phyloP scores from a whole-genome alignment of 2,329 filamentous ascomycete species.

The Colletotrichum cuscutae region DNA sequence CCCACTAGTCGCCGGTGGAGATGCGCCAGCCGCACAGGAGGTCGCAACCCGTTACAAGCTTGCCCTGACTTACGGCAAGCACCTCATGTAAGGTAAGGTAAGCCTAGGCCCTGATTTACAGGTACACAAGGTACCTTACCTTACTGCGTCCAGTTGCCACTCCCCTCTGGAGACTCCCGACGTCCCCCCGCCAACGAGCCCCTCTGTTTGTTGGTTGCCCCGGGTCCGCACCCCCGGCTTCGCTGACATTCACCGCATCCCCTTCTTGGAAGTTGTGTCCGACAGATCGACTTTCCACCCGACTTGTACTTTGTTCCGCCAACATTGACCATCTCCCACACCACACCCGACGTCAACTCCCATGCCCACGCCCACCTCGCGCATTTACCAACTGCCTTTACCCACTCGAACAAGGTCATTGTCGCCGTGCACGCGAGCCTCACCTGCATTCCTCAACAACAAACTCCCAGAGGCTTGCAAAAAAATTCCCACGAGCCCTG shows the following conservation, averaged over 20 bases:
- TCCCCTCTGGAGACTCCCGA: not conserved
- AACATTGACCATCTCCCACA: slow-evolving; percentile 16
- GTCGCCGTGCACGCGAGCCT: slow-evolving; percentile 31
- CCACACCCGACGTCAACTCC: slow-evolving; percentile 14
- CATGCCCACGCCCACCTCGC: slow-evolving; percentile 9
- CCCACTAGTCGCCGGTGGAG: slow-evolving; percentile 31
- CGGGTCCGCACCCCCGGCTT: slow-evolving; percentile 29
- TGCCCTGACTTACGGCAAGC: not conserved
- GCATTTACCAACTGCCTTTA: not conserved
- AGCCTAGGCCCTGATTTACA: not conserved
- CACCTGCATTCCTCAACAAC: slow-evolving; percentile 24
- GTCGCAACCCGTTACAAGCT: slow-evolving; percentile 34
- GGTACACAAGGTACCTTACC: too few species aligned
- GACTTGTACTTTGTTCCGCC: slow-evolving; percentile 15
- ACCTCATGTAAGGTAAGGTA: too few species aligned
- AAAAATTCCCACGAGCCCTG: slow-evolving; percentile 7
- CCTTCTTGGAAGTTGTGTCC: slow-evolving; percentile 33
- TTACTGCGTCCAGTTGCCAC: not conserved
- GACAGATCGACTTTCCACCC: slow-evolving; percentile 18
- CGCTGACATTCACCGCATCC: slow-evolving; percentile 36
- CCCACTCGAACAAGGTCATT: slow-evolving; percentile 36
- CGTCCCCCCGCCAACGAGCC: slow-evolving; percentile 37
- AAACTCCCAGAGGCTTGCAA: not conserved
- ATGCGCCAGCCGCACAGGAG: slow-evolving; percentile 32
- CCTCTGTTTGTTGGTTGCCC: slow-evolving; percentile 38